Conservation (phyloP, 1,139 yeast genomes). For the Blastobotrys serpentis region DNA sequence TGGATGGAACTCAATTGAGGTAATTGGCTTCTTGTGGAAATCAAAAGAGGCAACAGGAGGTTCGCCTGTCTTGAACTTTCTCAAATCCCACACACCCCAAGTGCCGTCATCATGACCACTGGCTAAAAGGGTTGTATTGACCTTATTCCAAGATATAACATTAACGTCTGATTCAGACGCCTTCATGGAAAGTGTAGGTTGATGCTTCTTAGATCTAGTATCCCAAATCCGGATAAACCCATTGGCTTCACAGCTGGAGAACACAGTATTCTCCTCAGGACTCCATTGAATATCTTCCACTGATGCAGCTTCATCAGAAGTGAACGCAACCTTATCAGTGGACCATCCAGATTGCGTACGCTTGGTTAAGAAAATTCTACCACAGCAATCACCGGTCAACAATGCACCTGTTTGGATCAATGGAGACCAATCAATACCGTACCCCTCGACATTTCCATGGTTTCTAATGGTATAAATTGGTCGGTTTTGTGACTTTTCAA, state of each 20-base stretch:
- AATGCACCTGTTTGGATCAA: conserved; percentile 74
- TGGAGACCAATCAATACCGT: conserved; percentile 97
- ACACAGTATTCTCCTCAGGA: conserved; percentile 84
- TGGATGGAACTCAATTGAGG: conserved; percentile 93
- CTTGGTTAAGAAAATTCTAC: conserved; percentile 74
- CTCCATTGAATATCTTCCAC: conserved; percentile 98
- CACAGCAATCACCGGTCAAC: conserved; percentile 85
- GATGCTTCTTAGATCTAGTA: conserved; percentile 86
- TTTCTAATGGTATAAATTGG: conserved; percentile 81
- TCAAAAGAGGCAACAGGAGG: conserved; percentile 71
- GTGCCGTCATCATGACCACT: conserved; percentile 97
- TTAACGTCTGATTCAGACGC: conserved; percentile 88
- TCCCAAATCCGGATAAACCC: conserved; percentile 96
- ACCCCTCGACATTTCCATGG: conserved; percentile 97
- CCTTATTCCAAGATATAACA: conserved; percentile 91
- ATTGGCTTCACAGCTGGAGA: conserved; percentile 90
- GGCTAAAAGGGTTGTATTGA: conserved; percentile 78
- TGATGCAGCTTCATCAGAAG: conserved; percentile 54
- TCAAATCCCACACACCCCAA: conserved; percentile 98
- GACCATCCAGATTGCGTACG: conserved; percentile 80
- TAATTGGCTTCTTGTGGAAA: conserved; percentile 91
- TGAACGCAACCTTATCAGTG: conserved; percentile 80
- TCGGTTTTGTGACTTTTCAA: conserved; percentile 73
- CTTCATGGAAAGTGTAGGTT: conserved; percentile 74
- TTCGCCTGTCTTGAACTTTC: conserved; percentile 76